phyloP scores from a whole-genome alignment of 352 stramenopile species.

The Phytophthora citricola region DNA sequence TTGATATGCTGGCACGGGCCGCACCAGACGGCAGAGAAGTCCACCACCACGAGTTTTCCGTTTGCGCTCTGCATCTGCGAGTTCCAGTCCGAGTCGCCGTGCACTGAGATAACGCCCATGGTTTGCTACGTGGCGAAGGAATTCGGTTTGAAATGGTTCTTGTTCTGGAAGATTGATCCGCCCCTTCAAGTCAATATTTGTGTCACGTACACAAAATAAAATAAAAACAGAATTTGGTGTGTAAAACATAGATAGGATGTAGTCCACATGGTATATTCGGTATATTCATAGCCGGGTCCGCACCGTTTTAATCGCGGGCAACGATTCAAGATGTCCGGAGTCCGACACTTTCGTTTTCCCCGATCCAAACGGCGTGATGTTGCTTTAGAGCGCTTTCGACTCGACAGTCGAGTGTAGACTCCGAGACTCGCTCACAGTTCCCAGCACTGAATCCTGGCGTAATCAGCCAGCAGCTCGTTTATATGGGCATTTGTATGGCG shows the following conservation, averaged over 20 bases:
- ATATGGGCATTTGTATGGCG: slow-evolving; percentile 9
- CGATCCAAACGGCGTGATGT: background rate
- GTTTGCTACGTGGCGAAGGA: background rate
- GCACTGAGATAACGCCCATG: slow-evolving; percentile 81
- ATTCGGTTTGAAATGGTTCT: slow-evolving; percentile 23
- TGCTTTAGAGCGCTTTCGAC: background rate
- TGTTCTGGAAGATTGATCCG: slow-evolving; percentile 23
- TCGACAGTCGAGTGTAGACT: too few species aligned
- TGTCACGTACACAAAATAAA: slow-evolving; percentile 3
- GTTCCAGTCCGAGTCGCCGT: slow-evolving; percentile 83
- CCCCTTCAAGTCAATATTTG: slow-evolving; percentile 8
- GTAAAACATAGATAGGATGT: too few species aligned
- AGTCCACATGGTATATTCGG: too few species aligned
- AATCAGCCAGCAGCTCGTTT: slow-evolving; percentile 12
- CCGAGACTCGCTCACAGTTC: background rate
- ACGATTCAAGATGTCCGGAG: background rate
- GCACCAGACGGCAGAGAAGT: slow-evolving; percentile 89
- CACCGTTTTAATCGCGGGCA: background rate
- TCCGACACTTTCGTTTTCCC: background rate
- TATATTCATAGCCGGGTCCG: background rate
- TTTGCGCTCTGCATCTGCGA: slow-evolving; percentile 73
- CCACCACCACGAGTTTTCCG: slow-evolving; percentile 90
- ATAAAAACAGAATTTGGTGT: too few species aligned
- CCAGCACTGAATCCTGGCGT: slow-evolving; percentile 21
- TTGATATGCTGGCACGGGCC: slow-evolving; percentile 91